Evolutionary conservation across 352 stramenopile genomes (phyloP), one percentile per base, ranked within the genome.

Genomic region (Albugo candida): DNA sequence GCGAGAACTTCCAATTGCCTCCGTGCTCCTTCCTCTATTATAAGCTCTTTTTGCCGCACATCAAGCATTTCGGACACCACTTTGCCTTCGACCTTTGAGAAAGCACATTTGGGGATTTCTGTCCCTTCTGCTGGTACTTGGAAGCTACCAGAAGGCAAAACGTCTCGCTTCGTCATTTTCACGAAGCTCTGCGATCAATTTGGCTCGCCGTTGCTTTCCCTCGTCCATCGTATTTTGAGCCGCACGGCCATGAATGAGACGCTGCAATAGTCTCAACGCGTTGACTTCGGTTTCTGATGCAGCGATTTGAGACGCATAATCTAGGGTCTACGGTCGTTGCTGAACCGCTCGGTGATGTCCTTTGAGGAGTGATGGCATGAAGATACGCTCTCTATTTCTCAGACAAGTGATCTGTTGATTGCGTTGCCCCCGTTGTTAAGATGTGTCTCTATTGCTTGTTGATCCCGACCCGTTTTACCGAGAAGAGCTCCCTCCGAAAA

Each of bases 211-310:
- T n/a, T n/a, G n/a, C n/a, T n/a, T n/a, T n/a, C n/a, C n/a, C n/a
- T n/a, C n/a, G 68, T 8, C 82, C 83, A 96, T 95, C 60, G 88
- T 89, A 52, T 95, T 95, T 63, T 96, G 85, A 16, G 95, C 80
- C 19, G 84, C 82, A 31, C 84, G 76, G 13, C 85, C 85, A 37
- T 84, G 76, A 27, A 96, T 46, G 3, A 95, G 60, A 45, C 85
- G 76, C 60, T 96, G 85, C 12, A 95, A 52, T 38, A 96, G 56
- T 13, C 77, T 60, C 11, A 91, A 62, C 14, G 84, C 65, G 40
- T 91, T 66, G 11, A 64, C 56, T 5, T 39, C 47, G 5, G 53
- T 36, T 3, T 24, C 45, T 10, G 65, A 62, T 14, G 40, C 52
- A 2, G 48, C 49, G 17, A 65, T 55, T 5, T 46, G 39, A 38